phyloP scores from a whole-genome alignment of 495 filamentous ascomycete species.

The Evernia prunastri region DNA sequence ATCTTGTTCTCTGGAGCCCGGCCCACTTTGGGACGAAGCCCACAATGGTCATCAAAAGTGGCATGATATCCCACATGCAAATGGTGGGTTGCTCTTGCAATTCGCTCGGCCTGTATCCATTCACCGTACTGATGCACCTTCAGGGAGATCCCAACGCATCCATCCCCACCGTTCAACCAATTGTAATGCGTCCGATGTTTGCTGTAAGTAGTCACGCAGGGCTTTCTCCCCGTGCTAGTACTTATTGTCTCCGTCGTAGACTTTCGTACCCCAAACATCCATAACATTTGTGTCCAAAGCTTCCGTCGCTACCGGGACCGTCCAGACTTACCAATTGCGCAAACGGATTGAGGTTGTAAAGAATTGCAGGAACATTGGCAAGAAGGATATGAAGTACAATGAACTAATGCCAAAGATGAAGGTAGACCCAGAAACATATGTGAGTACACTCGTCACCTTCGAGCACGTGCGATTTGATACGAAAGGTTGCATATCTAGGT shows the following conservation, averaged over 20 bases:
- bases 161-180: slow-evolving; percentile 83
- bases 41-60: slow-evolving; percentile 75
- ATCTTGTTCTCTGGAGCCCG: slow-evolving; percentile 85
- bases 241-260: slow-evolving; percentile 26
- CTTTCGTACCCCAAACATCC: slow-evolving; percentile 61
- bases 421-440: slow-evolving; percentile 88
- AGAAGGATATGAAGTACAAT: slow-evolving; percentile 94
- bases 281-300: slow-evolving; percentile 80
- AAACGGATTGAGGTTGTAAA: slow-evolving; percentile 79
- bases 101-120: background rate
- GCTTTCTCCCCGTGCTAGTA: background rate
- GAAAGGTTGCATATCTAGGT: slow-evolving; percentile 30
- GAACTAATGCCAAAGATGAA: slow-evolving; percentile 82
- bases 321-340: slow-evolving; percentile 65
- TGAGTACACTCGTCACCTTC: slow-evolving; percentile 31
- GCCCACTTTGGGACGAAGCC: slow-evolving; percentile 88
- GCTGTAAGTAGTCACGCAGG: slow-evolving; percentile 40
- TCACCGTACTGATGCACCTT: slow-evolving; percentile 10
- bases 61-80: slow-evolving; percentile 76
- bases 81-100: slow-evolving; percentile 57
- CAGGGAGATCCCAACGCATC: slow-evolving; percentile 91
- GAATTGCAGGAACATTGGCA: slow-evolving; percentile 72
- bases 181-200: slow-evolving; percentile 86
- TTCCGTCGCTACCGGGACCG: slow-evolving; percentile 55
- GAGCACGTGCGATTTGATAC: background rate